Evolutionary conservation across 2,329 filamentous ascomycete species (phyloP).

Genomic region (Diplodia scrobiculata): DNA sequence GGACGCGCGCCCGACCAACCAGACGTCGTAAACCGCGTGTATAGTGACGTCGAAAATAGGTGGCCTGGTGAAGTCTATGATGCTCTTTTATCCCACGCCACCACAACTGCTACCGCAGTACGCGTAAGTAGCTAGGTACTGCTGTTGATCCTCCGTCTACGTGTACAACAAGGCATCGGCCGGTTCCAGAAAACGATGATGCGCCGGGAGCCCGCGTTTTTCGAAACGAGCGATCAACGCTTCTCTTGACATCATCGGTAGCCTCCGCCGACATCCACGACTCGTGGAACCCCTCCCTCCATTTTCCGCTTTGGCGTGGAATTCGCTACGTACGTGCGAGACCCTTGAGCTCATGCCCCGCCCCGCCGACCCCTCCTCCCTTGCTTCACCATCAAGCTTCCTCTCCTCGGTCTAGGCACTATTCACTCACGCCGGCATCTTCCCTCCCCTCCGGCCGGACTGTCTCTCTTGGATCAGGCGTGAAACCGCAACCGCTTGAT

Average conservation of each 20-base stretch:
- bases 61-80: not conserved
- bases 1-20: not conserved
- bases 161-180: not conserved
- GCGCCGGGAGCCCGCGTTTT: slow-evolving; percentile 41
- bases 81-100: not conserved
- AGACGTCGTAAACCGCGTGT: not conserved
- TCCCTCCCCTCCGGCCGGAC: not conserved
- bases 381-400: not conserved
- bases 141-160: not conserved
- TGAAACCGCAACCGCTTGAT: not conserved
- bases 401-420: not conserved
- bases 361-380: not conserved
- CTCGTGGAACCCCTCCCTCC: not conserved
- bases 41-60: not conserved
- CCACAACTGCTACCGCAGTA: not conserved
- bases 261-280: not conserved
- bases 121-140: not conserved
- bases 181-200: not conserved
- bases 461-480: not conserved
- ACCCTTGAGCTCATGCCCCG: not conserved
- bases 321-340: not conserved
- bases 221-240: slow-evolving; percentile 35
- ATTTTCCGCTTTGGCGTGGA: not conserved
- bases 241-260: slow-evolving; percentile 2
- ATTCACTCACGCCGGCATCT: not conserved